Percentiles rank a stretch among this genome's conserved stretches.
These are phyloP conservation scores for Cyberlindnera misumaiensis DNA, from an alignment of 805 yeast species.

Conservation along the genomic window DNA sequence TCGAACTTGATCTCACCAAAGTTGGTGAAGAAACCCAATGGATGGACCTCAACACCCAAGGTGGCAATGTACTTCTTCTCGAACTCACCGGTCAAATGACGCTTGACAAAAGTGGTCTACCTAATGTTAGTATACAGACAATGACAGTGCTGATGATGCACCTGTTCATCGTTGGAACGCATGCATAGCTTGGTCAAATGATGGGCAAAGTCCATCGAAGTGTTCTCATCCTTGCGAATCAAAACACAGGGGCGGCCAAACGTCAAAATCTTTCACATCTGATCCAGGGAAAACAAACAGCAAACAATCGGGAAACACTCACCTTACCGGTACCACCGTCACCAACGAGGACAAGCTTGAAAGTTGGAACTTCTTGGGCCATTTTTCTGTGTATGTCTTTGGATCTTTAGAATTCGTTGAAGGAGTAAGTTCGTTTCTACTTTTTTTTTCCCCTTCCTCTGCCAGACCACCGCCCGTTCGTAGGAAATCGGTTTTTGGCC, in stretches of 20 bases:
- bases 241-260: no score
- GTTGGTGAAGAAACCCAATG: conserved; percentile 96
- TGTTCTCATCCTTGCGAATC: no score
- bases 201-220: no score
- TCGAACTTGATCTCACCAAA: conserved; percentile 98
- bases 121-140: conserved; percentile 13
- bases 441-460: background rate
- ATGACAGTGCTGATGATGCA: no score
- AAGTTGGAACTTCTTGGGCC: conserved; percentile 86
- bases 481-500: background rate
- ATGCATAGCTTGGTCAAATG: no score
- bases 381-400: conserved; percentile 27
- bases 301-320: conserved; percentile 22
- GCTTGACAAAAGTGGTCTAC: conserved; percentile 95
- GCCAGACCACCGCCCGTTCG: background rate
- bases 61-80: conserved; percentile 99
- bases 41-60: conserved; percentile 99
- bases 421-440: background rate
- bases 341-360: conserved; percentile 97
- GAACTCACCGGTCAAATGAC: conserved; percentile 99
- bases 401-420: background rate
- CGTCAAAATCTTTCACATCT: no score
- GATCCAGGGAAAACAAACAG: no score
- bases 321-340: conserved; percentile 99
- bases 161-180: no score